Evolutionary conservation across 768 basidiomycete genomes (phyloP), one percentile per base, ranked within the genome.

Genomic region (Rhodotorula paludigena): DNA sequence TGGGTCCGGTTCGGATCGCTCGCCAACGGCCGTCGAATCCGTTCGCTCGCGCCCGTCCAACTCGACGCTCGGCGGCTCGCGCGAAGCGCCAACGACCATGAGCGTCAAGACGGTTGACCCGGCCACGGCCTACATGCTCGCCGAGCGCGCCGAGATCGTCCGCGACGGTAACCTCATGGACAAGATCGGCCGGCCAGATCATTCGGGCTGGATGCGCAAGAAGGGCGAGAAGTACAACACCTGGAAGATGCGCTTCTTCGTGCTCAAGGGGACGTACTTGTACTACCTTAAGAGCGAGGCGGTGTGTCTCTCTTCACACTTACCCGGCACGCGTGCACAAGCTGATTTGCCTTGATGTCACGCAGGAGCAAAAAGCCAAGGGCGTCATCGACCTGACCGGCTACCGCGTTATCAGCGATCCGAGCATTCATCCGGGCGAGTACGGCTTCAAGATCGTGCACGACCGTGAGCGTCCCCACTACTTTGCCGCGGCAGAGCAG

Each of bases 391-490:
- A 96, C 74, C 86, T 96, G 54, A 79, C 83, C 35, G 94, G 96
- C 0, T 94, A 96, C 81, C 91, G 88, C 75, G 89, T 98, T 60
- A 84, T 92, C 47, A 86, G 90, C 15, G 96, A 98, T 77, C 92
- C 80, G 90, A 44, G 87, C 78, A 81, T 90, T 32, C 86, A 92
- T 75, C 90, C 92, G 32, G 94, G 94, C 21, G 85, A 87, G 74
- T 98, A 94, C 79, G 93, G 91, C 9, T 98, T 98, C 85, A 84
- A 90, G 73, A 88, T 98, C 69, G 85, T 93, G 39, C 93, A 97
- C 73, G 90, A 92, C 52, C 80, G 83, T 12, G 89, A 91, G 77
- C 90, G 88, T 80, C 82, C 88, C 2, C 92, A 98, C 77, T 90
- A 79, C 76, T 99, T 99, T 80, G 90, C 89, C 70, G 91, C 90